Percentiles rank a stretch among this genome's conserved stretches.
Evolutionary conservation across 352 stramenopile genomes (phyloP).

Genomic region (Pythium oligandrum): DNA sequence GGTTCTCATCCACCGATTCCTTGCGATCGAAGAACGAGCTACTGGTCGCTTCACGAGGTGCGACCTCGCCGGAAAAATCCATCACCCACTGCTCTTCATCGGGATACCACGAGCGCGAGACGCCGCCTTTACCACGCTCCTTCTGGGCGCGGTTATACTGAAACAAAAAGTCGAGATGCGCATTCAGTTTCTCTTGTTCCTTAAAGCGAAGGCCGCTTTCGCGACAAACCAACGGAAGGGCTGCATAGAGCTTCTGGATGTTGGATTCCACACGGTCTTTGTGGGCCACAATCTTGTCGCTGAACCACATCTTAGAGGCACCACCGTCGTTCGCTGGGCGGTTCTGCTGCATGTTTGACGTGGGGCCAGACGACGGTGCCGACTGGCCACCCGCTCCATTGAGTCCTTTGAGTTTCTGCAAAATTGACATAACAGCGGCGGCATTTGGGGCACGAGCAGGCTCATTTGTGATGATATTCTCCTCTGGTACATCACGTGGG

Average conservation of each 20-base stretch:
- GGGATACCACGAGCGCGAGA: constrained; percentile 80
- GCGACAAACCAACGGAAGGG: constrained; percentile 71
- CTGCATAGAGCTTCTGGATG: constrained; percentile 82
- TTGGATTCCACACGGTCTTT: constrained; percentile 85
- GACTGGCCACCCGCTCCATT: constrained; percentile 14
- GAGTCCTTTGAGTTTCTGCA: constrained; percentile 77
- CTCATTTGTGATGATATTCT: constrained; percentile 51
- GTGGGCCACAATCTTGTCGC: constrained; percentile 73
- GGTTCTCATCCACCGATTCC: constrained; percentile 43
- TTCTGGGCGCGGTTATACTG: constrained; percentile 81
- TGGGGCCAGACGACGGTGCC: neutral
- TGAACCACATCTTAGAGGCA: constrained; percentile 82
- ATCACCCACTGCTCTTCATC: constrained; percentile 78
- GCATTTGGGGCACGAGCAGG: constrained; percentile 42
- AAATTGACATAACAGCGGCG: constrained; percentile 79
- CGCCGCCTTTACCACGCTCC: constrained; percentile 74
- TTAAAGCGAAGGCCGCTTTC: constrained; percentile 79
- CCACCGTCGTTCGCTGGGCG: constrained; percentile 12
- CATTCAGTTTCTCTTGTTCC: constrained; percentile 71
- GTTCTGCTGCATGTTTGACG: constrained; percentile 10
- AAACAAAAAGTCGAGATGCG: constrained; percentile 84
- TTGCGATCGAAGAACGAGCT: constrained; percentile 76
- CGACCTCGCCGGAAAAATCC: constrained; percentile 60
- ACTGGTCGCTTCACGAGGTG: constrained; percentile 62
- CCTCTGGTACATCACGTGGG: constrained; percentile 1